Percentiles rank a stretch among this genome's conserved stretches.
Evolutionary conservation across 768 basidiomycete species (phyloP).

Genomic region (Harrya chromipes): DNA sequence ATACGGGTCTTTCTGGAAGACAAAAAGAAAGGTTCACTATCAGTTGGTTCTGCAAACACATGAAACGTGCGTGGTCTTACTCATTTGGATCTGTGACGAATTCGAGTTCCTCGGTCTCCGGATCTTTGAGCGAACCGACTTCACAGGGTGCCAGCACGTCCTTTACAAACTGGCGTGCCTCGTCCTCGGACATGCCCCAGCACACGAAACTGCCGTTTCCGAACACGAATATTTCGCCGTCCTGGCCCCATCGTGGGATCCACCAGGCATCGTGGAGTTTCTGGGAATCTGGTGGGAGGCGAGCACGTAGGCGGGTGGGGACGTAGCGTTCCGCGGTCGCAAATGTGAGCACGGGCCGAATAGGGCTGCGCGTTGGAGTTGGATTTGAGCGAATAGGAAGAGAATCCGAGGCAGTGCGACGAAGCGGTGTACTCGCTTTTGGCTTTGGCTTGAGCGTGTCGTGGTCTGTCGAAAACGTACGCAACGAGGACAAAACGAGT

Average conservation of each 20-base stretch:
- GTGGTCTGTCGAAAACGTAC: slow-evolving; percentile 15
- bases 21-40: slow-evolving; percentile 1
- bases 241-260: slow-evolving; percentile 66
- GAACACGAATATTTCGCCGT: slow-evolving; percentile 89
- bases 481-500: not conserved
- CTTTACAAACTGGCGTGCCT: slow-evolving; percentile 63
- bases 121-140: slow-evolving; percentile 58
- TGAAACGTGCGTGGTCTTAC: slow-evolving; percentile 38
- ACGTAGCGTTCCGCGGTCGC: slow-evolving; percentile 82
- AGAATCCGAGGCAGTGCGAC: slow-evolving; percentile 82
- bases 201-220: slow-evolving; percentile 85
- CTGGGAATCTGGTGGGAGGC: slow-evolving; percentile 53
- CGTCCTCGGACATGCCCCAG: slow-evolving; percentile 81
- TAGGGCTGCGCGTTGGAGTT: slow-evolving; percentile 78
- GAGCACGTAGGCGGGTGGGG: slow-evolving; percentile 57
- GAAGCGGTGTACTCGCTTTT: slow-evolving; percentile 76
- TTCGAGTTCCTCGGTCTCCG: slow-evolving; percentile 88
- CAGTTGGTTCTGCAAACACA: too few species aligned
- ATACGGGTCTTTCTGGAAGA: slow-evolving; percentile 69
- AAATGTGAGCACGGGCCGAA: slow-evolving; percentile 74
- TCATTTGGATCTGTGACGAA: slow-evolving; percentile 89
- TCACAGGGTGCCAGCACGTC: slow-evolving; percentile 63
- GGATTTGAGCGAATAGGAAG: slow-evolving; percentile 83
- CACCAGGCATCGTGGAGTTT: slow-evolving; percentile 76
- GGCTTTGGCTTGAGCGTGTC: slow-evolving; percentile 57